Conservation (phyloP, 2,329 filamentous ascomycete species). For the Alternaria ethzedia region DNA sequence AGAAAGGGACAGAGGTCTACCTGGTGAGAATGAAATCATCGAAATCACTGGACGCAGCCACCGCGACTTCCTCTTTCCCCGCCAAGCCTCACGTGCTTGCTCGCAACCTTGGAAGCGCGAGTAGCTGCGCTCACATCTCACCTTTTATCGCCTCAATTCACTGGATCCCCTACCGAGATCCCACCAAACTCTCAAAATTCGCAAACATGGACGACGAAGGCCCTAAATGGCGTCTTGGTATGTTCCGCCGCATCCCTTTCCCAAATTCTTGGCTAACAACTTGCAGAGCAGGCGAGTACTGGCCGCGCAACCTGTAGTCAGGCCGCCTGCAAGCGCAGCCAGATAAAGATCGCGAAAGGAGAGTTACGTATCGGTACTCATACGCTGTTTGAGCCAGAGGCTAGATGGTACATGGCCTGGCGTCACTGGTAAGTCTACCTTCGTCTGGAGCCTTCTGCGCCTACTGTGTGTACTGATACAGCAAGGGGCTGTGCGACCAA, state of each 20-base stretch:
- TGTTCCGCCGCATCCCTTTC: not conserved
- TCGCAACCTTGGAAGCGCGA: not conserved
- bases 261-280: not conserved
- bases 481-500: conserved; percentile 87
- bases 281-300: conserved; percentile 14
- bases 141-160: not conserved
- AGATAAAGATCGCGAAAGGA: conserved; percentile 70
- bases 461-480: not conserved
- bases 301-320: conserved; percentile 63
- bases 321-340: conserved; percentile 71
- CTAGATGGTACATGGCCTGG: conserved; percentile 68
- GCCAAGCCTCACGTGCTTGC: not conserved
- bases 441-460: not conserved
- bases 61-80: conserved; percentile 3
- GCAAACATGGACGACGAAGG: conserved; percentile 4
- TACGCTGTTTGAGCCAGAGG: conserved; percentile 62
- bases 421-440: conserved; percentile 75
- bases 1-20: not conserved
- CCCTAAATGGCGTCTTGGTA: conserved; percentile 25
- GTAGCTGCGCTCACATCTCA: not conserved
- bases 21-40: not conserved
- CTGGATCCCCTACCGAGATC: not conserved
- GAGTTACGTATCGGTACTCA: conserved; percentile 74
- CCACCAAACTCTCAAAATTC: too few relatives aligned
- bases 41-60: too few relatives aligned